Percentiles rank a stretch among this genome's conserved stretches.
Evolutionary conservation across 2,329 filamentous ascomycete genomes (phyloP).

Genomic region (Diaporthe amygdali): DNA sequence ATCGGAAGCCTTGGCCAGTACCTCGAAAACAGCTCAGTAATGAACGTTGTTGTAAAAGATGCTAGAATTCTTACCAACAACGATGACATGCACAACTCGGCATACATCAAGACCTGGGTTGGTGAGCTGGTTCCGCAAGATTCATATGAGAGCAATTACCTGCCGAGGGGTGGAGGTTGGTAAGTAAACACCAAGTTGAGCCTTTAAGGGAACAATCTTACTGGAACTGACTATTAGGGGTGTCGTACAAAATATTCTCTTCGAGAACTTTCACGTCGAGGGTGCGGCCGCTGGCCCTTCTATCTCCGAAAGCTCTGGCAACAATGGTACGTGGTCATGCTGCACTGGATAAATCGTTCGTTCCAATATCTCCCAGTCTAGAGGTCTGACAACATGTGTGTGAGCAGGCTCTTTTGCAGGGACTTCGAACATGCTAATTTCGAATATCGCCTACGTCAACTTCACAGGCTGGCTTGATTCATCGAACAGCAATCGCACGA

Average conservation of each 20-base stretch:
- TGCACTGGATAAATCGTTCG: neutral
- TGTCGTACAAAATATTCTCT: constrained; percentile 53
- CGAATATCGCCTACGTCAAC: constrained; percentile 54
- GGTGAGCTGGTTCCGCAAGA: constrained; percentile 50
- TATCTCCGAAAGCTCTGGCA: constrained; percentile 54
- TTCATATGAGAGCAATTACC: constrained; percentile 52
- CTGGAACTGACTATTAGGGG: constrained; percentile 40
- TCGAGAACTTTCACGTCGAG: constrained; percentile 55
- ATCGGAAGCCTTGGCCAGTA: constrained; percentile 62
- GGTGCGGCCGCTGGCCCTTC: constrained; percentile 48
- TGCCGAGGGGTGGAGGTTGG: constrained; percentile 55
- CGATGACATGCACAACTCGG: constrained; percentile 51
- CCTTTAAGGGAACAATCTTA: fast-evolving
- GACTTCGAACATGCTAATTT: constrained; percentile 55
- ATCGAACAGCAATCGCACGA: constrained; percentile 39
- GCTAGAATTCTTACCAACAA: constrained; percentile 51
- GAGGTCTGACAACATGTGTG: neutral
- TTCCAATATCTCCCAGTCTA: neutral
- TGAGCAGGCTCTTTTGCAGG: constrained; percentile 39
- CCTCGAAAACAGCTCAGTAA: constrained; percentile 56
- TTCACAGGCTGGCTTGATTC: constrained; percentile 50
- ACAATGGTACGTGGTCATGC: constrained; percentile 40
- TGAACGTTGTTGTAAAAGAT: constrained; percentile 52
- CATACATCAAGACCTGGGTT: constrained; percentile 63
- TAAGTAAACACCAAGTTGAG: neutral